Conservation (phyloP, 2,329 filamentous ascomycete genomes). For the Clonostachys rhizophaga region DNA sequence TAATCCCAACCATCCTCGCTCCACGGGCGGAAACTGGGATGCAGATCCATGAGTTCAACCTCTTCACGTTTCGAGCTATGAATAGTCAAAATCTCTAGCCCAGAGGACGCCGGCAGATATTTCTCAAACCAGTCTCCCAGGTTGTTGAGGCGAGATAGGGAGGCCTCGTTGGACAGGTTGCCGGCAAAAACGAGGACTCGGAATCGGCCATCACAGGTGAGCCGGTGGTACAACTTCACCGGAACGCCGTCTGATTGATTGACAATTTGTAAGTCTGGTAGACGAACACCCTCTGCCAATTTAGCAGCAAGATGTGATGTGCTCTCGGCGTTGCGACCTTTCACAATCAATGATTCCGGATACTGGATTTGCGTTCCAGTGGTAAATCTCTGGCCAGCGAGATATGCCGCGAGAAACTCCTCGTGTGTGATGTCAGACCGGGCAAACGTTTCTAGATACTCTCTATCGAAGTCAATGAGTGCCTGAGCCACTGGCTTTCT, state of each 20-base stretch:
- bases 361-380: slow-evolving; percentile 4
- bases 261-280: slow-evolving; percentile 54
- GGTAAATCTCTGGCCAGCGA: slow-evolving; percentile 50
- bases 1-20: slow-evolving; percentile 50
- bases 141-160: slow-evolving; percentile 35
- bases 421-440: slow-evolving; percentile 55
- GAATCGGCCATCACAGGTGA: slow-evolving; percentile 54
- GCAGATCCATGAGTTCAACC: slow-evolving; percentile 46
- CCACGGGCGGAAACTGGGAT: slow-evolving; percentile 40
- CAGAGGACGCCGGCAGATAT: slow-evolving; percentile 5
- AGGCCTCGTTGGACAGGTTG: slow-evolving; percentile 36
- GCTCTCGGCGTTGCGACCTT: slow-evolving; percentile 29
- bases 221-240: slow-evolving; percentile 52
- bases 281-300: slow-evolving; percentile 46
- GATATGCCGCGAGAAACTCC: slow-evolving; percentile 52
- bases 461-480: slow-evolving; percentile 60
- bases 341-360: not conserved
- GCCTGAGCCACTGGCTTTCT: slow-evolving; percentile 57
- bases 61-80: slow-evolving; percentile 47
- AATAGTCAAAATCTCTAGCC: slow-evolving; percentile 57
- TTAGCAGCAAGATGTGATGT: slow-evolving; percentile 44
- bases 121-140: slow-evolving; percentile 38
- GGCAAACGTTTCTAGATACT: slow-evolving; percentile 53
- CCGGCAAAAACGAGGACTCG: slow-evolving; percentile 59
- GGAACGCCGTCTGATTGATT: slow-evolving; percentile 51